Base-by-base conservation (phyloP, 768 basidiomycete species). In the Pisolithus tinctorius region DNA sequence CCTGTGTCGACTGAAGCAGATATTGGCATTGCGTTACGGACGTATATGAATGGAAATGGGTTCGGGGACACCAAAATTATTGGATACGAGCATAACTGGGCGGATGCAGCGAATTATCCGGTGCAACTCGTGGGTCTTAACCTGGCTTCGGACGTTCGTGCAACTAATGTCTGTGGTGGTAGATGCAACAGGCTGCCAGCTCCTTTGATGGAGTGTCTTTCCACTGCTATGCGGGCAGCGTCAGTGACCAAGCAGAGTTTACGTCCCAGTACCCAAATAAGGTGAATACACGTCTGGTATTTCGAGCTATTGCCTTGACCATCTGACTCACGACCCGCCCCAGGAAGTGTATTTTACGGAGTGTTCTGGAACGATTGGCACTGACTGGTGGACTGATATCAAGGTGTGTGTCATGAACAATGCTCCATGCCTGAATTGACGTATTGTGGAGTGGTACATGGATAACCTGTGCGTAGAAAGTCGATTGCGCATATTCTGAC, bases 381-480 rank as follows among this genome's bases (percentile, higher is more conserved):
- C 77, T 8, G 83, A 88, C 60, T 89, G 86, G 86, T 90, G 87
- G 87, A 71, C 69, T 45, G 85, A 88, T 57, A 82, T 88, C 65
- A 88, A 88, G 75, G 85, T 81, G 54, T 5, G 66, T 47, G 29
- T 45, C 16, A 14, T 6, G 30, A 6, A 23, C 29, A 3, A 5
- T 16, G 29, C 2, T 4, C 6, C 30, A 4, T 30, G n/a, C 20
- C 36, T 41, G 34, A 14, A 30, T 48, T 66, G 38, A 67, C 47
- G 13, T 39, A 14, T 23, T 37, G 26, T 3, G 38, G 50, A 83
- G 82, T 86, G 83, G 83, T 81, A 83, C 54, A 79, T 84, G 76
- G 74, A 82, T 53, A 83, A 83, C 57, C 65, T 86, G 80, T 84
- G 52, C 45, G 76, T 55, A 14, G 25, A 29, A 14, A 13, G 26